These are phyloP conservation scores for Rhamnella rubrinervis DNA, from an alignment of 331 rosid genomes.

Conservation along the genomic window DNA sequence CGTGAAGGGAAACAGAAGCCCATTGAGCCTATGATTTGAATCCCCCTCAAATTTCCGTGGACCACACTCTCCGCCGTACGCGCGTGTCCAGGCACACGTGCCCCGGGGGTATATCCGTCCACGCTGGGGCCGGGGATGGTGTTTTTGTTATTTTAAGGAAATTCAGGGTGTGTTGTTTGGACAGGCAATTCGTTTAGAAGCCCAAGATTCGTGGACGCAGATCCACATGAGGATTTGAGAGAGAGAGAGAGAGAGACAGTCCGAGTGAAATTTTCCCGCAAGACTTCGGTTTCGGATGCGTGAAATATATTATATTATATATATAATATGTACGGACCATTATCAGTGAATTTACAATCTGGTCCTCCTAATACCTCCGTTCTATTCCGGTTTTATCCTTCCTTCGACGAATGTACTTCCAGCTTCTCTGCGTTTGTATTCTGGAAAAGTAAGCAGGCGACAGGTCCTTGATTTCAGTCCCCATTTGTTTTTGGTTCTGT, in stretches of 20 bases:
- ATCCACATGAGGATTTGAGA: conserved; percentile 56
- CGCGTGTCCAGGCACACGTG: too few relatives aligned
- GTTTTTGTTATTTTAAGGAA: not conserved
- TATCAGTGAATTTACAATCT: not conserved
- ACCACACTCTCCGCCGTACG: not conserved
- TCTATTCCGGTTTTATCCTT: not conserved
- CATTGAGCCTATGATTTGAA: too few relatives aligned
- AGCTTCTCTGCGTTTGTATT: too few relatives aligned
- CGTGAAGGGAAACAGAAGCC: not conserved
- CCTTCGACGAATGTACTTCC: not conserved
- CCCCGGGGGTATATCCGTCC: conserved; percentile 4
- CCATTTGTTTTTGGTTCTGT: too few relatives aligned
- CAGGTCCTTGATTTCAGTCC: too few relatives aligned
- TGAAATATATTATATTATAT: too few relatives aligned
- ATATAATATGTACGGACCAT: conserved; percentile 30
- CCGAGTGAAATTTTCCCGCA: conserved; percentile 15
- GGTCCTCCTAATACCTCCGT: not conserved
- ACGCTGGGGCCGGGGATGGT: not conserved
- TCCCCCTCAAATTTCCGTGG: not conserved
- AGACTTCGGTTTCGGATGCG: not conserved
- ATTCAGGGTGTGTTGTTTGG: not conserved
- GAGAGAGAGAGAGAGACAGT: conserved; percentile 15
- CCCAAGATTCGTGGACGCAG: conserved; percentile 48
- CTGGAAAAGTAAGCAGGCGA: too few relatives aligned
- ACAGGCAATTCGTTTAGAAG: conserved; percentile 8